Conservation (phyloP, 768 basidiomycete species). For the Lyophyllum atratum region DNA sequence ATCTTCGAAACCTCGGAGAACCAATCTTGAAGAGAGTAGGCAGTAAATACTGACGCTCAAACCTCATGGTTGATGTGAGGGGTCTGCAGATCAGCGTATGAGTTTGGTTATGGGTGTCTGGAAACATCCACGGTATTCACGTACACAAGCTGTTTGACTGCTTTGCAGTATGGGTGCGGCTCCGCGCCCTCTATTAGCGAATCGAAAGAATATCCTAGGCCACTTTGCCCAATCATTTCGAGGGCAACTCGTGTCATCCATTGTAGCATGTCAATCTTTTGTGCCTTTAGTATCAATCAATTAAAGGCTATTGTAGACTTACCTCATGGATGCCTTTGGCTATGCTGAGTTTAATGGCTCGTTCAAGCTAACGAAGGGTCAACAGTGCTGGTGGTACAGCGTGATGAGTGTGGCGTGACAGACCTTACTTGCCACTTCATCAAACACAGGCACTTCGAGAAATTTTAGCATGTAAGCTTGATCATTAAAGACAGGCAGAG, state of each 20-base stretch:
- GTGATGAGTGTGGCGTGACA: not conserved
- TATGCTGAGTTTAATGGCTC: conserved; percentile 4
- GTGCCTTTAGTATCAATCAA: not conserved
- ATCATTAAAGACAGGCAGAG: not conserved
- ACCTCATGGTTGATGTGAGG: not conserved
- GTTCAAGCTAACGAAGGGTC: conserved; percentile 1
- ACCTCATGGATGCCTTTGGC: conserved; percentile 14
- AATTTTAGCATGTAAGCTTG: conserved; percentile 20
- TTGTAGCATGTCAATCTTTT: conserved; percentile 21
- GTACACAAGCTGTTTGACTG: conserved; percentile 26
- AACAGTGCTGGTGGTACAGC: not conserved
- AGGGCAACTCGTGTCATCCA: conserved; percentile 31
- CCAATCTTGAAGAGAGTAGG: conserved; percentile 31
- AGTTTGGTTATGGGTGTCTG: not conserved
- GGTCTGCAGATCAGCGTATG: not conserved
- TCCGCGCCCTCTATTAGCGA: conserved; percentile 22
- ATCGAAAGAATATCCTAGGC: conserved; percentile 33
- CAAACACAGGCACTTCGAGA: conserved; percentile 20
- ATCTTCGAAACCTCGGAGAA: conserved; percentile 32
- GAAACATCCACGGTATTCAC: conserved; percentile 3
- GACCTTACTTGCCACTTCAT: conserved; percentile 16
- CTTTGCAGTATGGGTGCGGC: conserved; percentile 27
- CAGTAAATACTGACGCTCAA: conserved; percentile 18
- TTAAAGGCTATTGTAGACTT: not conserved
- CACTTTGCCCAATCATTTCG: conserved; percentile 31